phyloP scores from a whole-genome alignment of 768 basidiomycete genomes.

The Tricholoma sp. region DNA sequence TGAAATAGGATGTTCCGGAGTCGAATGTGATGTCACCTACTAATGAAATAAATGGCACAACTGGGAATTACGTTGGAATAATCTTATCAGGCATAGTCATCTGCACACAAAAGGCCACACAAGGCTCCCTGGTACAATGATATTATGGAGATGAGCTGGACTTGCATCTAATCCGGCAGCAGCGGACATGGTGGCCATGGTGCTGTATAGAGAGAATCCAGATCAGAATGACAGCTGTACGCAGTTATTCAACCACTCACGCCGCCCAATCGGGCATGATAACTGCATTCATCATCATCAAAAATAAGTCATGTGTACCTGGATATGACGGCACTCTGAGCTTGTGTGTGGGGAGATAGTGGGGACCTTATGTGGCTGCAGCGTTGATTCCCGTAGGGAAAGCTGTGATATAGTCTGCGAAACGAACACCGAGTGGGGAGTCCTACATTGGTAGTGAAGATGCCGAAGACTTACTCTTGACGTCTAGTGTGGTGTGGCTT shows the following conservation, averaged over 20 bases:
- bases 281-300: slow-evolving; percentile 22
- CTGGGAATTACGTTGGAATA: slow-evolving; percentile 21
- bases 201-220: slow-evolving; percentile 19
- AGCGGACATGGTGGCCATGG: slow-evolving; percentile 55
- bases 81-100: slow-evolving; percentile 71
- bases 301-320: too few relatives aligned
- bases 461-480: too few relatives aligned
- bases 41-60: not conserved
- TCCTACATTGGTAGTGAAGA: slow-evolving; percentile 44
- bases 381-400: slow-evolving; percentile 83
- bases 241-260: slow-evolving; percentile 21
- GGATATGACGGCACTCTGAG: too few relatives aligned
- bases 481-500: too few relatives aligned
- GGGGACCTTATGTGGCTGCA: slow-evolving; percentile 60
- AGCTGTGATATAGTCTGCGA: slow-evolving; percentile 63
- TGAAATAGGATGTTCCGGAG: slow-evolving; percentile 55
- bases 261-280: slow-evolving; percentile 77
- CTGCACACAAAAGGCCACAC: slow-evolving; percentile 22
- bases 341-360: too few relatives aligned
- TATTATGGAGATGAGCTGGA: not conserved
- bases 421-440: slow-evolving; percentile 74
- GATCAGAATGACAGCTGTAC: not conserved
- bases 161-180: slow-evolving; percentile 61
- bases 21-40: slow-evolving; percentile 40
- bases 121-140: not conserved